These are phyloP conservation scores for Tricladium varicosporioides DNA, from an alignment of 2,329 filamentous ascomycete species.

Conservation along the genomic window DNA sequence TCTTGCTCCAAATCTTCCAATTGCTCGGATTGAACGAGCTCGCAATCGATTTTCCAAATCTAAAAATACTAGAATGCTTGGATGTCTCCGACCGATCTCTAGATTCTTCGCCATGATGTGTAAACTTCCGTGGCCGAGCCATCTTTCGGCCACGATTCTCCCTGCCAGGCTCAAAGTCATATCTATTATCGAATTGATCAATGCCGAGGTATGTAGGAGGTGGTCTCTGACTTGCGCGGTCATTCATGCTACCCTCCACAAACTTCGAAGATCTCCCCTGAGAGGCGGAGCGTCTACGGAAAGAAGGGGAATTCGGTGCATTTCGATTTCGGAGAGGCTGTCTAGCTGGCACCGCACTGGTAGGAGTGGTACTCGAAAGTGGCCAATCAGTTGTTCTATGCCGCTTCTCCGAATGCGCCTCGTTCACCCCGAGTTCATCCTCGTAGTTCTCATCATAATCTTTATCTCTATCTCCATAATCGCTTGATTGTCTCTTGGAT, in stretches of 20 bases:
- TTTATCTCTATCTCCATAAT: slow-evolving; percentile 24
- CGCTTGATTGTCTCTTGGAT: no score
- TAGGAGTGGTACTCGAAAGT: slow-evolving; percentile 22
- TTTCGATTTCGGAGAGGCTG: slow-evolving; percentile 19
- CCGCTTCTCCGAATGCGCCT: slow-evolving; percentile 39
- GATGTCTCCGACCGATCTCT: slow-evolving; percentile 29
- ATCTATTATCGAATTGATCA: slow-evolving; percentile 22
- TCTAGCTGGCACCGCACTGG: slow-evolving; percentile 11
- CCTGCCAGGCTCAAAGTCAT: slow-evolving; percentile 10
- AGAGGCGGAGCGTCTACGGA: slow-evolving; percentile 29
- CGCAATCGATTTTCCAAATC: slow-evolving; percentile 53
- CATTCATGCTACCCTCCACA: slow-evolving; percentile 82
- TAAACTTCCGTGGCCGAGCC: slow-evolving; percentile 14
- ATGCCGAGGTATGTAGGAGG: slow-evolving; percentile 28
- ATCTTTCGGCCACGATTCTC: slow-evolving; percentile 18
- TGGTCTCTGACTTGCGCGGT: slow-evolving; percentile 69
- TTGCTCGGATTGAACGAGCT: slow-evolving; percentile 53
- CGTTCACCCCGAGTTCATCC: slow-evolving; percentile 21
- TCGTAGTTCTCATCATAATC: slow-evolving; percentile 32
- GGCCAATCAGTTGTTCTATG: slow-evolving; percentile 45
- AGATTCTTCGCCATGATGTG: slow-evolving; percentile 1
- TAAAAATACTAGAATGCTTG: slow-evolving; percentile 47
- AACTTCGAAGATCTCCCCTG: slow-evolving; percentile 61
- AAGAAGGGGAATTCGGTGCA: slow-evolving; percentile 31
- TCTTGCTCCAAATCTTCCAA: slow-evolving; percentile 40